These are phyloP conservation scores for Nicotiana benthamiana DNA, from an alignment of 257 asterid species.

Conservation along the genomic window DNA sequence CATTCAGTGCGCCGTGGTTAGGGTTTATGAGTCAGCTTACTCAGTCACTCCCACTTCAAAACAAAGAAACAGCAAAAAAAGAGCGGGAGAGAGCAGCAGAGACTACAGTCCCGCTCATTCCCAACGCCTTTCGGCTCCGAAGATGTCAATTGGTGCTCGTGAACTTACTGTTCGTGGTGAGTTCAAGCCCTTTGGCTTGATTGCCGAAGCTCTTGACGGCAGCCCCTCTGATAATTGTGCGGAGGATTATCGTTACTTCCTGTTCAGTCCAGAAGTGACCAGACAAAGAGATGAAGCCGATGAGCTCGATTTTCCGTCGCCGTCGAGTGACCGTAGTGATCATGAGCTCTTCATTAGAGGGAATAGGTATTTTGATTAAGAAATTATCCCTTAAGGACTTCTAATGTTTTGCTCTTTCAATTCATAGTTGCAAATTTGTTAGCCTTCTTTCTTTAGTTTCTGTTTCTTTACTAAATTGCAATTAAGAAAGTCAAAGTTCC, in stretches of 20 bases:
- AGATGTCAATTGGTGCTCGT: constrained; percentile 55
- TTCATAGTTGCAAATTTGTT: neutral
- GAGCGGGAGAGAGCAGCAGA: constrained; percentile 29
- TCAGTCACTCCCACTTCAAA: neutral
- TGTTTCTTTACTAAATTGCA: neutral
- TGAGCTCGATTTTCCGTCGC: constrained; percentile 25
- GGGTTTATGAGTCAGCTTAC: constrained; percentile 7
- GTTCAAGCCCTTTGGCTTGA: constrained; percentile 73
- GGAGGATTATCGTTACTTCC: constrained; percentile 49
- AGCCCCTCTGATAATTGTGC: constrained; percentile 24
- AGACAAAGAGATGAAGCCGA: constrained; percentile 44
- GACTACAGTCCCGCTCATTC: neutral
- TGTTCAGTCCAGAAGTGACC: constrained; percentile 56
- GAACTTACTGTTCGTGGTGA: constrained; percentile 52
- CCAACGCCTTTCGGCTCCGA: constrained; percentile 8
- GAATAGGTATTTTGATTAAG: constrained; percentile 13
- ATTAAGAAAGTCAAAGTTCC: neutral
- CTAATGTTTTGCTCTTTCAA: neutral
- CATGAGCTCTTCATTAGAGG: constrained; percentile 82
- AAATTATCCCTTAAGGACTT: neutral
- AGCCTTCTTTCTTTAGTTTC: neutral
- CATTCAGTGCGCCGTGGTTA: neutral
- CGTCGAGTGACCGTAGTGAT: constrained; percentile 48
- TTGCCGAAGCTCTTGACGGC: constrained; percentile 67
- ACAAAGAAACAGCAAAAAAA: constrained; percentile 14